phyloP scores from a whole-genome alignment of 495 filamentous ascomycete species.

The Cercophora newfieldiana region DNA sequence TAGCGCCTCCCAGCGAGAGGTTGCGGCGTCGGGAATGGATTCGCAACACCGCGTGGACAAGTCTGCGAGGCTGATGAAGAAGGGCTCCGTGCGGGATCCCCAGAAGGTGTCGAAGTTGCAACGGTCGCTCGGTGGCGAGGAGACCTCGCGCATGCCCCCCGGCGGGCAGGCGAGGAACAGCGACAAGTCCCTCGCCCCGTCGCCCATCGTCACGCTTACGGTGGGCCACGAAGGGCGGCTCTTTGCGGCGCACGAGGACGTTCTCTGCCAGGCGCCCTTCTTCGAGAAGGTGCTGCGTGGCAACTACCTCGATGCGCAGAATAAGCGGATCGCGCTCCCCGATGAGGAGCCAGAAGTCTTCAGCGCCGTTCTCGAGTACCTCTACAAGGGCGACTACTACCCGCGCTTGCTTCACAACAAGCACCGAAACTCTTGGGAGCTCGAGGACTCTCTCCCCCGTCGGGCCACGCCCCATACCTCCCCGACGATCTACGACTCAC shows the following conservation, averaged over 20 bases:
- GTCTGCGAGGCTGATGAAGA: conserved; percentile 73
- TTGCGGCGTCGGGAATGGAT: conserved; percentile 33
- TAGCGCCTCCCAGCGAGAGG: conserved; percentile 36
- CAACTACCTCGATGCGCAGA: conserved; percentile 60
- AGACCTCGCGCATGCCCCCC: conserved; percentile 27
- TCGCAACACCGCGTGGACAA: conserved; percentile 69
- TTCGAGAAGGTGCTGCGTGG: conserved; percentile 65
- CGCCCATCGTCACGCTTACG: conserved; percentile 79
- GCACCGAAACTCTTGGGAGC: conserved; percentile 65
- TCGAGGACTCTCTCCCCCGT: conserved; percentile 59
- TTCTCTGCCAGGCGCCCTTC: conserved; percentile 79
- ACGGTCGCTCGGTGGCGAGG: conserved; percentile 45
- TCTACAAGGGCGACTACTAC: conserved; percentile 94
- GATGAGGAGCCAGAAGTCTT: conserved; percentile 88
- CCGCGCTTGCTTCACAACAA: conserved; percentile 72
- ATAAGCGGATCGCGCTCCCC: conserved; percentile 73
- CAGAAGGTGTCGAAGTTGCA: conserved; percentile 73
- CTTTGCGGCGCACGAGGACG: conserved; percentile 89
- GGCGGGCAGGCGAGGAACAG: conserved; percentile 52
- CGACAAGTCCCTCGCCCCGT: conserved; percentile 48
- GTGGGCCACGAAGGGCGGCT: conserved; percentile 79
- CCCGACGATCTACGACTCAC: conserved; percentile 41
- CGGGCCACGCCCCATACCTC: conserved; percentile 35
- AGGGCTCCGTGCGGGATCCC: conserved; percentile 63
- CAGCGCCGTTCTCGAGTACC: conserved; percentile 86